These are phyloP conservation scores for Hagleromyces aurorensis DNA, from an alignment of 805 yeast genomes.

Conservation along the genomic window DNA sequence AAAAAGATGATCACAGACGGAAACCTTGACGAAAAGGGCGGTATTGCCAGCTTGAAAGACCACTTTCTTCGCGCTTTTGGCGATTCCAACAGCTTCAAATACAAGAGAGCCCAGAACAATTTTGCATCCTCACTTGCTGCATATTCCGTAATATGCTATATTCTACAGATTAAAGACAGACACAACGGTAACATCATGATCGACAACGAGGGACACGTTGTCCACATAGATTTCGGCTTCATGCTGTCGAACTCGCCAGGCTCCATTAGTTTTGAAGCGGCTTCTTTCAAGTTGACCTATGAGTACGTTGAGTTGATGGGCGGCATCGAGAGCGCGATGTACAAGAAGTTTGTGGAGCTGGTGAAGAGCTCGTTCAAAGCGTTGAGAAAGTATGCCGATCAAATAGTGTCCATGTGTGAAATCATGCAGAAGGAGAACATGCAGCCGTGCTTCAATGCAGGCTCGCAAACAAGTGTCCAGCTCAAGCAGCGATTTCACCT, in stretches of 20 bases:
- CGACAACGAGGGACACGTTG: constrained; percentile 90
- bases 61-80: constrained; percentile 79
- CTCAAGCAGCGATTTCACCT: constrained; percentile 76
- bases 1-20: constrained; percentile 61
- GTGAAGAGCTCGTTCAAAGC: constrained; percentile 69
- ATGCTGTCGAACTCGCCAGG: constrained; percentile 92
- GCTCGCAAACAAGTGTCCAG: constrained; percentile 72
- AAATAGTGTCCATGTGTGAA: constrained; percentile 75
- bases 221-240: constrained; percentile 94
- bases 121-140: constrained; percentile 86
- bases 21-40: constrained; percentile 50
- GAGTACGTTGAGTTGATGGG: constrained; percentile 89
- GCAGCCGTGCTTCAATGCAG: constrained; percentile 87
- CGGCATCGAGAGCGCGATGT: constrained; percentile 59
- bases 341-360: constrained; percentile 49
- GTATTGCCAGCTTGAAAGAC: constrained; percentile 67
- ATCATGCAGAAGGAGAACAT: constrained; percentile 88
- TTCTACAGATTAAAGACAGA: constrained; percentile 89
- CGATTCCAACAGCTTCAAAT: constrained; percentile 42
- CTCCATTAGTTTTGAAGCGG: constrained; percentile 93
- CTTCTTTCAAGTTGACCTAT: constrained; percentile 86
- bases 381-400: constrained; percentile 64
- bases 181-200: constrained; percentile 97
- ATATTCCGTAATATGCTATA: constrained; percentile 82
- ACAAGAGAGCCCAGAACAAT: constrained; percentile 70